phyloP scores from a whole-genome alignment of 805 yeast species.

The Lipomyces starkeyi region DNA sequence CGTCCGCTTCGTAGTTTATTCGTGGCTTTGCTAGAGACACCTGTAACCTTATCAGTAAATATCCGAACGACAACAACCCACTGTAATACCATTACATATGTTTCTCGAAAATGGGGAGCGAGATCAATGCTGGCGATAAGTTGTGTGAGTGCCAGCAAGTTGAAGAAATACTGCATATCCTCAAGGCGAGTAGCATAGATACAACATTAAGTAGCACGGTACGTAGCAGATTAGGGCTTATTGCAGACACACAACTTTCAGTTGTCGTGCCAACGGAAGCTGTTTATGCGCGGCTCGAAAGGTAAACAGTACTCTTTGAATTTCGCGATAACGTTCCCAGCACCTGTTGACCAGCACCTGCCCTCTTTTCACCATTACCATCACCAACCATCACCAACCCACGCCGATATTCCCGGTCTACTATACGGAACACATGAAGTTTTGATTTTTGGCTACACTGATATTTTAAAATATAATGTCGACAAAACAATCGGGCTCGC shows the following conservation, averaged over 20 bases:
- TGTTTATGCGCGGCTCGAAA: neutral
- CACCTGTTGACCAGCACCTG: neutral
- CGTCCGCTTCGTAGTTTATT: slow-evolving; percentile 12
- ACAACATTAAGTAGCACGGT: neutral
- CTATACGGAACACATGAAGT: neutral
- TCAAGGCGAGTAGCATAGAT: neutral
- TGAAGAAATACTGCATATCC: neutral
- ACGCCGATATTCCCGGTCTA: neutral
- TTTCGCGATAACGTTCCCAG: neutral
- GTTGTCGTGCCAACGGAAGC: slow-evolving; percentile 10
- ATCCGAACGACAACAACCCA: neutral
- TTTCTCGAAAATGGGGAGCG: neutral
- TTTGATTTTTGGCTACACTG: slow-evolving; percentile 9
- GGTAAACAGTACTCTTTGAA: neutral
- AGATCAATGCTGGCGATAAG: neutral
- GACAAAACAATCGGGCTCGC: slow-evolving; percentile 15
- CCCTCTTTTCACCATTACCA: neutral
- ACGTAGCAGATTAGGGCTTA: neutral
- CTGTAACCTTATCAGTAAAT: neutral
- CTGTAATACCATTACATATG: neutral
- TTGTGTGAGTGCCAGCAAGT: neutral
- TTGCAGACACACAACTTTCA: neutral
- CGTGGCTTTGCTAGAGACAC: slow-evolving; percentile 13
- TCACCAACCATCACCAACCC: neutral
- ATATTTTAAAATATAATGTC: slow-evolving; percentile 14